Evolutionary conservation across 2,329 filamentous ascomycete genomes (phyloP), one percentile per base, ranked within the genome.

Genomic region (Acephala macrosclerotiorum): DNA sequence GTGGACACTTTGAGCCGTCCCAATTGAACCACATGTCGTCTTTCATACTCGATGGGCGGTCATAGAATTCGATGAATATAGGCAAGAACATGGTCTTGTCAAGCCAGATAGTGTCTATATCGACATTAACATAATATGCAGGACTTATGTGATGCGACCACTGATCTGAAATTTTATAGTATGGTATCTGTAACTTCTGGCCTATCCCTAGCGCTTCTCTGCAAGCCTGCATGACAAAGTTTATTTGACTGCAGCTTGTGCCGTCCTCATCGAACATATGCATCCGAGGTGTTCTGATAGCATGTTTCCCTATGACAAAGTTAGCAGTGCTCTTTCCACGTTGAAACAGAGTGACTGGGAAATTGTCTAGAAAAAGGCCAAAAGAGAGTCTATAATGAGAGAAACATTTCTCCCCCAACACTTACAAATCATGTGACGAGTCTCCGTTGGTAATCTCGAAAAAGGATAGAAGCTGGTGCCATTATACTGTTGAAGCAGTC

Each of bases 101-200:
- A 18, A 25, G 20, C n/a, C 12, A 49, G n/a, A 49, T 49, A 12
- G 45, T 49, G 45, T 49, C 45, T 49, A 49, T 49, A 22, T 49
- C 45, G 6, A 49, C 4, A 25, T 49, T 49, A 5, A 49, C 22
- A 22, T 49, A 25, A 49, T 20, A 49, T 49, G 14, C 3, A 18
- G 20, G 18, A 25, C 20, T 49, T 3, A 20, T 9, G n/a, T 5
- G 20, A 9, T 20, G n/a, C 3, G 20, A 49, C 45, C 2, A 4
- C 12, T 3, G 45, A 22, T 22, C 45, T 8, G 7, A 25, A 18
- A 20, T 20, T 4, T 20, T 2, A 18, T 49, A 49, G 20, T 20
- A 49, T 49, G 45, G 45, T 18, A 49, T 49, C 20, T 49, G 45
- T 11, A 49, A 4, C 45, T 49, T 20, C 4, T 49, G 45, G 8